These are phyloP conservation scores for Chloris gayana DNA, from an alignment of 176 grass and related monocot species.

Conservation along the genomic window DNA sequence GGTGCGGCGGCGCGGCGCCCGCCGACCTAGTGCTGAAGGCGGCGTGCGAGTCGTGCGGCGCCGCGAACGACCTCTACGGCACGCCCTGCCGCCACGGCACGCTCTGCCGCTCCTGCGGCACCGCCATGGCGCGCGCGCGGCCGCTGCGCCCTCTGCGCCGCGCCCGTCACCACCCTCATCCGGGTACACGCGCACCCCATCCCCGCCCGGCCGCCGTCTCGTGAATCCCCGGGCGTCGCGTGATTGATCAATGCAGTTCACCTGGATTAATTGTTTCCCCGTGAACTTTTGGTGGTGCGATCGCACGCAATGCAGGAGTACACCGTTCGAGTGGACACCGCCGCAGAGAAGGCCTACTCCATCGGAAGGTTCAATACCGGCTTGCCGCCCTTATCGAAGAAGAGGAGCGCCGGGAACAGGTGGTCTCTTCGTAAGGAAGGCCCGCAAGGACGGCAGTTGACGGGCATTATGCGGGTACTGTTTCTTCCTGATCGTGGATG, in stretches of 20 bases:
- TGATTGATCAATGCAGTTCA: conserved; percentile 1
- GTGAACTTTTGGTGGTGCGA: conserved; percentile 3
- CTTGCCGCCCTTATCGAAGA: conserved; percentile 66
- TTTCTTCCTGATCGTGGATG: conserved; percentile 3
- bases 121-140: conserved; percentile 48
- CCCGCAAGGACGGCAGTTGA: conserved; percentile 62
- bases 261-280: neutral
- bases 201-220: too few relatives aligned
- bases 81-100: conserved; percentile 76
- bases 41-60: conserved; percentile 62
- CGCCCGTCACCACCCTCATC: conserved; percentile 70
- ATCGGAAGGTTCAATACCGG: conserved; percentile 72
- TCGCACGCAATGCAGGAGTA: conserved; percentile 56
- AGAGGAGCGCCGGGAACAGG: conserved; percentile 55
- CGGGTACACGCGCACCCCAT: conserved; percentile 35
- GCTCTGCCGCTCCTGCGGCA: conserved; percentile 66
- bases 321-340: conserved; percentile 56
- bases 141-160: conserved; percentile 54
- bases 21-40: conserved; percentile 63
- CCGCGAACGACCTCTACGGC: conserved; percentile 56
- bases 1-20: conserved; percentile 15
- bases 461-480: conserved; percentile 64
- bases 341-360: conserved; percentile 51
- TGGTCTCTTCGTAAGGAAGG: conserved; percentile 86
- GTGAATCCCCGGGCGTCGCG: neutral